phyloP scores from a whole-genome alignment of 2,329 filamentous ascomycete species.

The Calonectria montana region DNA sequence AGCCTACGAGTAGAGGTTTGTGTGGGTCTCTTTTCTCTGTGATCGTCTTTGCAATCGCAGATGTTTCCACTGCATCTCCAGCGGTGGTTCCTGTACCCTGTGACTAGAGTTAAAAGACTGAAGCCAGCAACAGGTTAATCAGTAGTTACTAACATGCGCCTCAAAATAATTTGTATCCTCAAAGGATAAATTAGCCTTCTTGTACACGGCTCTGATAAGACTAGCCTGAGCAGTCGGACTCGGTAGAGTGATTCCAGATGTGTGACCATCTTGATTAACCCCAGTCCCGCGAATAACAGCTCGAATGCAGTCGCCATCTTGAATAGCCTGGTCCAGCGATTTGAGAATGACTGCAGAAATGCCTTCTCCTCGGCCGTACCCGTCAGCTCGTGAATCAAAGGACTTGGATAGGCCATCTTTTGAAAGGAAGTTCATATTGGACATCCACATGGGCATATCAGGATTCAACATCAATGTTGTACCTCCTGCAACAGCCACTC shows the following conservation, averaged over 20 bases:
- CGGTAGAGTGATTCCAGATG: conserved; percentile 57
- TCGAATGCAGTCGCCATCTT: conserved; percentile 34
- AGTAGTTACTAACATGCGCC: neutral
- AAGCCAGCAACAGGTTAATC: too few relatives aligned
- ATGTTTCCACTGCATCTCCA: conserved; percentile 2
- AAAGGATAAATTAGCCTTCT: conserved; percentile 46
- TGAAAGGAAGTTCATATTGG: neutral
- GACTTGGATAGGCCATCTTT: neutral
- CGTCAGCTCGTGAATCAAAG: neutral
- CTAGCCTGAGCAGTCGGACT: conserved; percentile 54
- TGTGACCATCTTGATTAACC: neutral
- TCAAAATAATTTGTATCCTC: conserved; percentile 31
- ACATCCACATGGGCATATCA: neutral
- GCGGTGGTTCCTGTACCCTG: neutral
- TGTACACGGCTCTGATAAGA: neutral
- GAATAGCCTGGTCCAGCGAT: neutral
- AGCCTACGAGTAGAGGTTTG: conserved; percentile 36
- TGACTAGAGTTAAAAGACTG: too few relatives aligned
- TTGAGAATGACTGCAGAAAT: neutral
- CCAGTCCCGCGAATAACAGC: neutral
- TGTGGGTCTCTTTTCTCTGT: neutral
- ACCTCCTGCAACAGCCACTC: neutral
- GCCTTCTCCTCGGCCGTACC: neutral
- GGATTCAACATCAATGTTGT: neutral
- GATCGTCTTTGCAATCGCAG: conserved; percentile 26